Conservation (phyloP, 2,329 filamentous ascomycete species). For the Fusarium marasasianum region DNA sequence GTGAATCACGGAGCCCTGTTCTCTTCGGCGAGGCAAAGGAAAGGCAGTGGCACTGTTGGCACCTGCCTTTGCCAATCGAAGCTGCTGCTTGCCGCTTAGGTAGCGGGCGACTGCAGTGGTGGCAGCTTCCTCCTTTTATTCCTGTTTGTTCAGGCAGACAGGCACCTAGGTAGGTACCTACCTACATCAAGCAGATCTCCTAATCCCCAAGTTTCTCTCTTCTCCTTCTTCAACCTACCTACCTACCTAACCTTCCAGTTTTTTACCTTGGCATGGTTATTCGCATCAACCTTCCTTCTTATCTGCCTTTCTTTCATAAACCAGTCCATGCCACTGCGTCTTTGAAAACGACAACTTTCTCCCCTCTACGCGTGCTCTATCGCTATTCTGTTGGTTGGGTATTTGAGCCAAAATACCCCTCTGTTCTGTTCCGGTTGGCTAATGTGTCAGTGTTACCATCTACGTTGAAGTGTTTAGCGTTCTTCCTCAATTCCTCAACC, state of each 20-base stretch:
- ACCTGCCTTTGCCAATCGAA: background rate
- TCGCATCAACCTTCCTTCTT: background rate
- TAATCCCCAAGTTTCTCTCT: background rate
- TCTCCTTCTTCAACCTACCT: background rate
- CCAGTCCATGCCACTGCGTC: background rate
- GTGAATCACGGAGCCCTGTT: background rate
- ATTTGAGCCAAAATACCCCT: background rate
- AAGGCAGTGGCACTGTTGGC: background rate
- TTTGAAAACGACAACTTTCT: background rate
- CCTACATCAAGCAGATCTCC: background rate
- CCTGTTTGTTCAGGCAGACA: background rate
- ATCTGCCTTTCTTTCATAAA: background rate
- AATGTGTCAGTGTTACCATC: background rate
- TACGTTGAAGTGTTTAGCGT: background rate
- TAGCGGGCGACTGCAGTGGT: background rate
- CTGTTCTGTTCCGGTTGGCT: background rate
- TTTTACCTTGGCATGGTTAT: background rate
- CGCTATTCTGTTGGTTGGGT: background rate
- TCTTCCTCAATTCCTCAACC: conserved; percentile 15
- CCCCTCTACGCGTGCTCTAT: background rate
- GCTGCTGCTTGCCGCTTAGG: background rate
- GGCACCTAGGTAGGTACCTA: background rate
- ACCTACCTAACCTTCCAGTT: background rate
- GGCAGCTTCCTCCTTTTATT: background rate
- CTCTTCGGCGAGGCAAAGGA: background rate